phyloP scores from a whole-genome alignment of 495 filamentous ascomycete species.

The Schizothecium vesticola region DNA sequence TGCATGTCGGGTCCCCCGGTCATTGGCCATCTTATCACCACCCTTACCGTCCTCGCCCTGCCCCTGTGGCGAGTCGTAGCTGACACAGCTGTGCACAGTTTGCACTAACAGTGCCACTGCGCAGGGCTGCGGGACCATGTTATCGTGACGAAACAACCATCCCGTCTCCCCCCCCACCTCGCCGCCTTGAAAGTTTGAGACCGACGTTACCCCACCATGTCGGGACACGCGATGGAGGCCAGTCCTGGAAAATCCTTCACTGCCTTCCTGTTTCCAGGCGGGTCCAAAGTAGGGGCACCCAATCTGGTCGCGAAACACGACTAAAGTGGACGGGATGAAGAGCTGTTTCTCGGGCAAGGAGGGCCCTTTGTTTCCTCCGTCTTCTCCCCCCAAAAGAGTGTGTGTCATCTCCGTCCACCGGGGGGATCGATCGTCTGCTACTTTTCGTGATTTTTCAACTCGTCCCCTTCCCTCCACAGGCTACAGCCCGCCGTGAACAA shows the following conservation, averaged over 20 bases:
- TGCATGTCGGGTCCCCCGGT: neutral
- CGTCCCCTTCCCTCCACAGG: neutral
- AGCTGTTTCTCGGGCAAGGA: neutral
- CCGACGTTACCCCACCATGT: neutral
- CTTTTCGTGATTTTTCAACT: neutral
- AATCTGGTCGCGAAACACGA: neutral
- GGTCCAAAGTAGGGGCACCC: neutral
- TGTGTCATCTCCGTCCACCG: conserved; percentile 4
- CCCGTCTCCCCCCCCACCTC: neutral
- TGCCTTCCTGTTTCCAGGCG: neutral
- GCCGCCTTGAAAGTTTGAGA: neutral
- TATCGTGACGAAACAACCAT: neutral
- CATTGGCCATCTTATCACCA: neutral
- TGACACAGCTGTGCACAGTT: neutral
- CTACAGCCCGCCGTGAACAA: neutral
- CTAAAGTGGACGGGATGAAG: neutral
- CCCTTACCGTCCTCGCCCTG: neutral
- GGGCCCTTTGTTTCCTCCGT: neutral
- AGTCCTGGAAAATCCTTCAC: neutral
- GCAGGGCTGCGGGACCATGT: neutral
- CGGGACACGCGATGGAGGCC: neutral
- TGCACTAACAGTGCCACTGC: neutral
- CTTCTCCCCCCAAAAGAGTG: neutral
- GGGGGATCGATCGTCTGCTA: neutral
- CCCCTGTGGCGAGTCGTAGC: neutral